A percentile compares a stretch with the other conserved stretches of the same genome.
Conservation (phyloP, 139 green algal species). For the Chlorella sp. region DNA sequence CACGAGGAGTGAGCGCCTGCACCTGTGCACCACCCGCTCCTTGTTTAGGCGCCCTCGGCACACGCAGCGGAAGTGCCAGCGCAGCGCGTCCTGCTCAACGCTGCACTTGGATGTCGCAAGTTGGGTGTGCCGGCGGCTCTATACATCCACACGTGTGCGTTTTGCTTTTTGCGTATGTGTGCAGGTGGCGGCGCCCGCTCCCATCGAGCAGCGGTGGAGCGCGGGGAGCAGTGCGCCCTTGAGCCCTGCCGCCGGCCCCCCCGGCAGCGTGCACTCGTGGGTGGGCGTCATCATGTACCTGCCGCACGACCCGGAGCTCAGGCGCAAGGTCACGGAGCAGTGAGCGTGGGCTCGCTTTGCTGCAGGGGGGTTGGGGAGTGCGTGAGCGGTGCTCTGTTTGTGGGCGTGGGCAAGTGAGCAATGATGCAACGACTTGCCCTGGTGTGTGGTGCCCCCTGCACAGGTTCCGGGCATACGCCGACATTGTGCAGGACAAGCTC, state of each 20-base stretch:
- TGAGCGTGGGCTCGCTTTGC: slow-evolving; percentile 13
- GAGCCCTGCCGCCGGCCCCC: slow-evolving; percentile 56
- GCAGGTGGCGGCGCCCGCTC: slow-evolving; percentile 70
- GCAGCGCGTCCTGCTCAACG: too few species aligned
- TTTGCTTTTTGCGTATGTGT: too few species aligned
- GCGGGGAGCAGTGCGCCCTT: slow-evolving; percentile 52
- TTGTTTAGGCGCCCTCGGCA: too few species aligned
- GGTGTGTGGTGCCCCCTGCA: neutral
- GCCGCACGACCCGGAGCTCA: slow-evolving; percentile 46
- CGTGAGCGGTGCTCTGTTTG: neutral
- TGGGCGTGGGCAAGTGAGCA: neutral
- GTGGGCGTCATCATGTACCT: slow-evolving; percentile 99
- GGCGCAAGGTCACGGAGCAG: slow-evolving; percentile 64
- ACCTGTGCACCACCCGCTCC: too few species aligned
- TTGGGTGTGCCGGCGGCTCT: too few species aligned
- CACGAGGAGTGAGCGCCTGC: slow-evolving; percentile 5
- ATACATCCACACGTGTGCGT: too few species aligned
- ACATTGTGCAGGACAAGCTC: slow-evolving; percentile 57
- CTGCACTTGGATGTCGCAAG: too few species aligned
- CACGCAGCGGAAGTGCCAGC: too few species aligned
- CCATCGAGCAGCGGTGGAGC: slow-evolving; percentile 97
- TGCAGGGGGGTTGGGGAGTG: neutral
- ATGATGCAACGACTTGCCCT: neutral
- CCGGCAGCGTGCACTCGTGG: slow-evolving; percentile 58
- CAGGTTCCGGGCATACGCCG: slow-evolving; percentile 77